Base-by-base conservation (phyloP, 129 eudicot genomes). In the Oenanthe sinensis region DNA sequence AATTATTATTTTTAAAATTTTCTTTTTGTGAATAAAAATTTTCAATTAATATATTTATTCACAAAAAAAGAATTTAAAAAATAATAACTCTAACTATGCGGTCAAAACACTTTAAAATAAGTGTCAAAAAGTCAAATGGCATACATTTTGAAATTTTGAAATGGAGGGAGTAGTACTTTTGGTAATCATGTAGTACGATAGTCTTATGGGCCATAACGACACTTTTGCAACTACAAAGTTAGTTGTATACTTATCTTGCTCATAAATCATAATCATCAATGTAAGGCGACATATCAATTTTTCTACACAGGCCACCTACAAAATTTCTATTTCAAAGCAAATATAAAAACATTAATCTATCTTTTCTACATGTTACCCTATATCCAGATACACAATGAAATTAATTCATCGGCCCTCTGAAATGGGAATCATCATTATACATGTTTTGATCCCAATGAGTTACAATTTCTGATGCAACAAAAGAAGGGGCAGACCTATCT, bases 401-500 rank as follows among this genome's bases (percentile, higher is more conserved):
- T 74, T 26, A 74, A 46, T 46, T 74, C 77, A 46, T 45, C 2
- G 58, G 77, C 22, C 50, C 77, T 45, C 62, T 50, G 50, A 74
- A 74, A 8, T 16, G 40, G 42, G 58, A 22, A 26, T 74, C 60
- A 26, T 33, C 26, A 74, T 62, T 44, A 28, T 77, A 77, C 80
- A 77, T 22, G 44, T 77, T 47, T 30, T 2, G 42, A n/a, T 62
- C 74, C 80, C 80, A 77, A 47, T 42, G 55, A 62, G 33, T 42
- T 42, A 40, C 55, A 26, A 48, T 52, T 77, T 43, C 65, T 44
- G 54, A 4, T 28, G 54, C 72, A 12, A 5, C 74, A 44, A 44
- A 17, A 22, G 73, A 77, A 77, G 80, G 52, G 68, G 79, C 79
- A 60, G 50, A 55, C 42, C 73, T 69, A 42, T 60, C 73, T 43